A percentile compares a stretch with the other conserved stretches of the same genome.
These are phyloP conservation scores for Kurtzmaniella fragi DNA, from an alignment of 805 yeast genomes.

Conservation along the genomic window DNA sequence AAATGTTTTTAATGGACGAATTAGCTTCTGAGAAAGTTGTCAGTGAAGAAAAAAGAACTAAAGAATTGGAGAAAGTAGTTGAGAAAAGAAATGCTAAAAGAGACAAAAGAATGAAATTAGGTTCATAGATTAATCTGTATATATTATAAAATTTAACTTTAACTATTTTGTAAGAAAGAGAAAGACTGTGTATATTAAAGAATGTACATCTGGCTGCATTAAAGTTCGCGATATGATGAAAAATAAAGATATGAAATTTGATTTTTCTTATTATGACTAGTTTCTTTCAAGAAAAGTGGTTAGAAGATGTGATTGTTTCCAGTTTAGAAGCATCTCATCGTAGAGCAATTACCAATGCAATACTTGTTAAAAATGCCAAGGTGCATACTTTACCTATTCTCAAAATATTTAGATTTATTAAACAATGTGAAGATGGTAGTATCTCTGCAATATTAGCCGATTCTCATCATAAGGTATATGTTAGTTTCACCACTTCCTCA, in stretches of 20 bases:
- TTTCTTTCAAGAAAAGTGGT: slow-evolving; percentile 20
- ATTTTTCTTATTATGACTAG: too few relatives aligned
- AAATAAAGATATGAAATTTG: too few relatives aligned
- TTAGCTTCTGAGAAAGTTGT: slow-evolving; percentile 7
- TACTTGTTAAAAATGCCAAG: slow-evolving; percentile 14
- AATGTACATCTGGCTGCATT: too few relatives aligned
- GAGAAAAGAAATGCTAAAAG: slow-evolving; percentile 35
- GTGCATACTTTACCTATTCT: slow-evolving; percentile 16
- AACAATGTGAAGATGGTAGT: slow-evolving; percentile 16
- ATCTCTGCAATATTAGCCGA: slow-evolving; percentile 30
- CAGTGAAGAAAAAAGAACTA: slow-evolving; percentile 14
- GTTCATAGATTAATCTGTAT: too few relatives aligned
- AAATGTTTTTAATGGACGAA: slow-evolving; percentile 21
- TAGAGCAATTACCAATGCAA: slow-evolving; percentile 7
- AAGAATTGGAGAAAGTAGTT: slow-evolving; percentile 17
- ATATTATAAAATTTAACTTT: too few relatives aligned
- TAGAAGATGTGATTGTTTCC: slow-evolving; percentile 7
- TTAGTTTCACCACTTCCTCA: slow-evolving; percentile 21
- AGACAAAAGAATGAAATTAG: slow-evolving; percentile 18
- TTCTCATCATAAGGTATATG: slow-evolving; percentile 24
- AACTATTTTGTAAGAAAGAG: neutral
- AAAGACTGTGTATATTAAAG: too few relatives aligned
- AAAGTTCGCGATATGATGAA: too few relatives aligned
- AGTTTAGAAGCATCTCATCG: slow-evolving; percentile 5
- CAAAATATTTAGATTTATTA: slow-evolving; percentile 21